Evolutionary conservation across 2,329 filamentous ascomycete genomes (phyloP).

Genomic region (Ceratocystiopsis sp.): DNA sequence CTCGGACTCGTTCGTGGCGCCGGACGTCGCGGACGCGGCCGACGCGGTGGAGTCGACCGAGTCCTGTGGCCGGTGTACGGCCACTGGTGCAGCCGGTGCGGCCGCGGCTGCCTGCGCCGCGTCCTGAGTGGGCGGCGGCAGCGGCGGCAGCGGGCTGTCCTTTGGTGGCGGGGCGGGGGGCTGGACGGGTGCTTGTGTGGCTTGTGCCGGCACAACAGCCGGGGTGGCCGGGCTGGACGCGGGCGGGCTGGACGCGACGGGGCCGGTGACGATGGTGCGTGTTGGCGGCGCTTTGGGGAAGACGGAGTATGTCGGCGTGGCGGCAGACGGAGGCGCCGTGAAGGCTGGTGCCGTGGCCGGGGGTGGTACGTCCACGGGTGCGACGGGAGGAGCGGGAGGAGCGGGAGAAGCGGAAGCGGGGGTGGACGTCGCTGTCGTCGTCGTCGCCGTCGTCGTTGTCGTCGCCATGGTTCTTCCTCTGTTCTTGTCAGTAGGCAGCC

Average conservation of each 20-base stretch:
- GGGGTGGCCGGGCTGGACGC: too few relatives aligned
- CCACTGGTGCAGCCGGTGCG: background rate
- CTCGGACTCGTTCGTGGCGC: background rate
- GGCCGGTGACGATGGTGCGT: too few relatives aligned
- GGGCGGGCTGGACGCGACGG: too few relatives aligned
- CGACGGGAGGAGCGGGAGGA: conserved; percentile 6
- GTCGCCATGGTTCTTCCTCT: too few relatives aligned
- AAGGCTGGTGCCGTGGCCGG: background rate
- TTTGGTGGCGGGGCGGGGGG: too few relatives aligned
- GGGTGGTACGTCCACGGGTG: conserved; percentile 10
- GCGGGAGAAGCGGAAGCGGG: too few relatives aligned
- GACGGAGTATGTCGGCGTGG: background rate
- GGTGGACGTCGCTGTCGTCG: too few relatives aligned
- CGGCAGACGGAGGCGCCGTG: background rate
- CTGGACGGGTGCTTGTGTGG: too few relatives aligned
- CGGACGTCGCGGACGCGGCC: background rate
- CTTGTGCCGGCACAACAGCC: too few relatives aligned
- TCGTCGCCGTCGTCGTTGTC: too few relatives aligned
- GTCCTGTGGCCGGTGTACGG: conserved; percentile 1
- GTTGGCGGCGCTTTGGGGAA: background rate
- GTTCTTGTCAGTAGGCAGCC: too few relatives aligned
- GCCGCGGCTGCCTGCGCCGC: too few relatives aligned
- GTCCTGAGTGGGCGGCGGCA: background rate
- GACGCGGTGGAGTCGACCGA: conserved; percentile 1
- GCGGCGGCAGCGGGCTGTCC: background rate